A percentile compares a stretch with the other conserved stretches of the same genome.
Conservation (phyloP, 805 yeast species). For the Candida maesae region DNA sequence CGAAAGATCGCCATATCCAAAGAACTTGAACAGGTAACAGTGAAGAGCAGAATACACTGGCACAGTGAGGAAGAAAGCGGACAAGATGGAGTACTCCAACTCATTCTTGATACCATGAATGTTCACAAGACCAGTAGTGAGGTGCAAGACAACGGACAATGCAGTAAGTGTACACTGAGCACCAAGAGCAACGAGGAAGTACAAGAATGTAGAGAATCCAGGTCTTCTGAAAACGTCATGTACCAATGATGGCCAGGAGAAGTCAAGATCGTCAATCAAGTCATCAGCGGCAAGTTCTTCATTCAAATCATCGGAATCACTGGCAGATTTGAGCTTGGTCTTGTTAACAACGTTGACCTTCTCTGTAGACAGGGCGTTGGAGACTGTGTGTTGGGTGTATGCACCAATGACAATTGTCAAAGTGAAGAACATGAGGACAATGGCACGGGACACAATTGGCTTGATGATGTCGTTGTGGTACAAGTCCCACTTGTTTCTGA, state of each 20-base stretch:
- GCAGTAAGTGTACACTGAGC: slow-evolving; percentile 16
- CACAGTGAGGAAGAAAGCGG: slow-evolving; percentile 15
- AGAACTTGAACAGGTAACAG: slow-evolving; percentile 20
- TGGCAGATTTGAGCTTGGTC: slow-evolving; percentile 5
- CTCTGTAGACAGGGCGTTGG: slow-evolving; percentile 16
- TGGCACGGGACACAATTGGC: slow-evolving; percentile 21
- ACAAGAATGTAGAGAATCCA: slow-evolving; percentile 6
- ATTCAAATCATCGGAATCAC: slow-evolving; percentile 1
- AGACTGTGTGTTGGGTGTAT: slow-evolving; percentile 17
- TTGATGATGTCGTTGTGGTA: slow-evolving; percentile 27
- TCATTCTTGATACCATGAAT: slow-evolving; percentile 15
- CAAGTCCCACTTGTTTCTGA: slow-evolving; percentile 17
- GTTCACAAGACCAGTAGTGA: slow-evolving; percentile 13
- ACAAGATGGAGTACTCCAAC: slow-evolving; percentile 5
- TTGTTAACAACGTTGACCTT: slow-evolving; percentile 15
- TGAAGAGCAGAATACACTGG: slow-evolving; percentile 17
- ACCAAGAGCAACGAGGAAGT: slow-evolving; percentile 21
- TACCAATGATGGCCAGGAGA: slow-evolving; percentile 26
- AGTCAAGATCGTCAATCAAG: slow-evolving; percentile 20
- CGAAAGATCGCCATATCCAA: slow-evolving; percentile 12
- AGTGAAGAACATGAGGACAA: slow-evolving; percentile 17
- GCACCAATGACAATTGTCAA: slow-evolving; percentile 17
- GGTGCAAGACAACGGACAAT: slow-evolving; percentile 3
- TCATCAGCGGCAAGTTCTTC: slow-evolving; percentile 11
- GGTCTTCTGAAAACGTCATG: slow-evolving; percentile 27